Percentiles rank a stretch among this genome's conserved stretches.
phyloP scores from a whole-genome alignment of 352 stramenopile species.

The Pythium scleroteichum region DNA sequence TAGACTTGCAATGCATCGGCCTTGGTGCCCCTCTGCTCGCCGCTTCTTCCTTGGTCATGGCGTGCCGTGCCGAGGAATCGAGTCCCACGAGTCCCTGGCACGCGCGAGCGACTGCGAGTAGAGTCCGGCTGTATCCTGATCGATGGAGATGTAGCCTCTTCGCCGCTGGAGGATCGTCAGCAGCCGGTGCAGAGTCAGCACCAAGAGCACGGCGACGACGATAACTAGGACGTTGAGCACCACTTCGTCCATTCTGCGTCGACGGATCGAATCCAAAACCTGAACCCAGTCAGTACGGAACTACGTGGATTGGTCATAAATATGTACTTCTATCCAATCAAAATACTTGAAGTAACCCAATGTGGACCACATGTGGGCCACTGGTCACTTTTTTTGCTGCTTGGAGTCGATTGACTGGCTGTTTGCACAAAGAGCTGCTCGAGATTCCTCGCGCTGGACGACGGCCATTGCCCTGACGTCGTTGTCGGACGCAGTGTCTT shows the following conservation, averaged over 20 bases:
- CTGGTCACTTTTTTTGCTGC: conserved; percentile 11
- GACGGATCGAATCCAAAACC: neutral
- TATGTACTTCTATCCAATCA: neutral
- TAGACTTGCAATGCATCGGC: conserved; percentile 1
- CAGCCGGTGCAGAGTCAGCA: conserved; percentile 44
- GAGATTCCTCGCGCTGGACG: conserved; percentile 1
- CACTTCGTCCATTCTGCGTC: conserved; percentile 17
- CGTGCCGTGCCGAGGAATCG: conserved; percentile 27
- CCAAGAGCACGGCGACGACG: conserved; percentile 44
- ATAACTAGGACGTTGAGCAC: conserved; percentile 48
- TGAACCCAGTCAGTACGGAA: neutral
- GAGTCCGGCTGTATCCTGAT: conserved; percentile 66
- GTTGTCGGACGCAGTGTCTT: too few species aligned
- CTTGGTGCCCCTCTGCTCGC: too few species aligned
- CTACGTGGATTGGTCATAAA: conserved; percentile 3
- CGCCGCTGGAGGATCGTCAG: conserved; percentile 46
- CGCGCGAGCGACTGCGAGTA: conserved; percentile 61
- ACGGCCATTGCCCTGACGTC: too few species aligned
- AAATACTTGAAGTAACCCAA: neutral
- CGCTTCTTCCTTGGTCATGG: conserved; percentile 6
- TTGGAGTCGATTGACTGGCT: conserved; percentile 7
- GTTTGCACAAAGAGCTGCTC: neutral
- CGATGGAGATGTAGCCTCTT: conserved; percentile 59
- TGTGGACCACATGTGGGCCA: conserved; percentile 16
- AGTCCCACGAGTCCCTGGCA: conserved; percentile 74